These are phyloP conservation scores for Kentomonas sorsogonicus DNA, from an alignment of 208 protist species.

Conservation along the genomic window DNA sequence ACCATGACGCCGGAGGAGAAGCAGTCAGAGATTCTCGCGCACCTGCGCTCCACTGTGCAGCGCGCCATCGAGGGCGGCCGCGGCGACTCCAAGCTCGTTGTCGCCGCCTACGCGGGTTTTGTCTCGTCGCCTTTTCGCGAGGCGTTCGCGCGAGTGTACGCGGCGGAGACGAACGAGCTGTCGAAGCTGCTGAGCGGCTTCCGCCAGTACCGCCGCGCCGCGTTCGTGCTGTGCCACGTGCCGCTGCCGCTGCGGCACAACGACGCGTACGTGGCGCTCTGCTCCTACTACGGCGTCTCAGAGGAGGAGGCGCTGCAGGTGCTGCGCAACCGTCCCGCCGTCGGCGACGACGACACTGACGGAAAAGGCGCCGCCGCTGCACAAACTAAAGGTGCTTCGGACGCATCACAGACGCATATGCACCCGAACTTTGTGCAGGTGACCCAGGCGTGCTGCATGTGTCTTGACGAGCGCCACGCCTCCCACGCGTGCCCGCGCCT, in stretches of 20 bases:
- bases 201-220: slow-evolving; percentile 69
- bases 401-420: slow-evolving; percentile 14
- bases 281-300: slow-evolving; percentile 66
- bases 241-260: slow-evolving; percentile 50
- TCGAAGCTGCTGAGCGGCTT: slow-evolving; percentile 54
- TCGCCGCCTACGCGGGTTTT: slow-evolving; percentile 74
- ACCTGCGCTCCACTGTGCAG: slow-evolving; percentile 33
- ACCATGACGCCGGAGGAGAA: slow-evolving; percentile 71
- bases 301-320: slow-evolving; percentile 56
- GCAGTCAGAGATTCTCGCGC: slow-evolving; percentile 51
- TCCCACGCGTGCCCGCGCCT: slow-evolving; percentile 69
- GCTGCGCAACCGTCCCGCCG: slow-evolving; percentile 32
- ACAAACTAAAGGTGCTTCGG: neutral
- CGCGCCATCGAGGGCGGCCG: slow-evolving; percentile 17
- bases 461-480: slow-evolving; percentile 77
- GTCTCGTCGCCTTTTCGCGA: slow-evolving; percentile 74
- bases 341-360: slow-evolving; percentile 5
- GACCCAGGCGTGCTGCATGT: slow-evolving; percentile 84
- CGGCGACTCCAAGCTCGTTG: slow-evolving; percentile 28
- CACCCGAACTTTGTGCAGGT: slow-evolving; percentile 86
- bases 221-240: slow-evolving; percentile 83
- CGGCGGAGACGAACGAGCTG: slow-evolving; percentile 50
- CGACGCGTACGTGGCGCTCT: slow-evolving; percentile 41
- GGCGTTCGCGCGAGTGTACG: slow-evolving; percentile 49
- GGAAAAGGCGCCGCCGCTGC: neutral